phyloP scores from a whole-genome alignment of 371 early-diverging fungal species.

The Neoconidiobolus thromboides region DNA sequence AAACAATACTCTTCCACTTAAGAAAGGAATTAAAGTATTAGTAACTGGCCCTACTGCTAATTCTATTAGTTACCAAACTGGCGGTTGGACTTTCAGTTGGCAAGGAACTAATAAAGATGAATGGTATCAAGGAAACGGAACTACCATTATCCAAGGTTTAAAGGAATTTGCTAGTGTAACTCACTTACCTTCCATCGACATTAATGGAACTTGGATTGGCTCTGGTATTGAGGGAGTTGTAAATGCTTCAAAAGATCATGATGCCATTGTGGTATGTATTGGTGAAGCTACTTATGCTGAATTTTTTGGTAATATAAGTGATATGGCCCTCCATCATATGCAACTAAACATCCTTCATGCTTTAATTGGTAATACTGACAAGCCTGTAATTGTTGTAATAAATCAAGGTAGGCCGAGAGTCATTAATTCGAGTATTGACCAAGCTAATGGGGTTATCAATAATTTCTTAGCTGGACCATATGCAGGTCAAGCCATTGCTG shows the following conservation, averaged over 20 bases:
- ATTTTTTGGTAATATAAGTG: constrained; percentile 29
- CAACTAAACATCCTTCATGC: constrained; percentile 21
- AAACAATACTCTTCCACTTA: constrained; percentile 21
- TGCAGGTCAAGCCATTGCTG: constrained; percentile 26
- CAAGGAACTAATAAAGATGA: constrained; percentile 23
- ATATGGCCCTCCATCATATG: constrained; percentile 22
- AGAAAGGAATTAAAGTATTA: constrained; percentile 8
- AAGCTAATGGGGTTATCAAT: constrained; percentile 23
- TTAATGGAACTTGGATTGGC: constrained; percentile 11
- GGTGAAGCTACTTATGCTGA: constrained; percentile 33
- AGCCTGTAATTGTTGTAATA: constrained; percentile 24
- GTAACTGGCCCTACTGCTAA: constrained; percentile 27
- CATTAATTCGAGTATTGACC: constrained; percentile 19
- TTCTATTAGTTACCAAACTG: constrained; percentile 20
- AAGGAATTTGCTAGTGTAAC: constrained; percentile 1
- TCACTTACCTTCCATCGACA: constrained; percentile 11
- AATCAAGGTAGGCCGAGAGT: constrained; percentile 37
- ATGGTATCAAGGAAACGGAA: constrained; percentile 25
- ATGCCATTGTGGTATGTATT: constrained; percentile 20
- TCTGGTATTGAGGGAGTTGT: constrained; percentile 15
- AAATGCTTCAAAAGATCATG: constrained; percentile 14
- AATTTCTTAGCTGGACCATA: constrained; percentile 22
- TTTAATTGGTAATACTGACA: constrained; percentile 12
- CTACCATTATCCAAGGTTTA: constrained; percentile 22
- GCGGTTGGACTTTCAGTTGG: constrained; percentile 39